Evolutionary conservation across 805 yeast genomes (phyloP).

Genomic region (Ogataea pignaliae): DNA sequence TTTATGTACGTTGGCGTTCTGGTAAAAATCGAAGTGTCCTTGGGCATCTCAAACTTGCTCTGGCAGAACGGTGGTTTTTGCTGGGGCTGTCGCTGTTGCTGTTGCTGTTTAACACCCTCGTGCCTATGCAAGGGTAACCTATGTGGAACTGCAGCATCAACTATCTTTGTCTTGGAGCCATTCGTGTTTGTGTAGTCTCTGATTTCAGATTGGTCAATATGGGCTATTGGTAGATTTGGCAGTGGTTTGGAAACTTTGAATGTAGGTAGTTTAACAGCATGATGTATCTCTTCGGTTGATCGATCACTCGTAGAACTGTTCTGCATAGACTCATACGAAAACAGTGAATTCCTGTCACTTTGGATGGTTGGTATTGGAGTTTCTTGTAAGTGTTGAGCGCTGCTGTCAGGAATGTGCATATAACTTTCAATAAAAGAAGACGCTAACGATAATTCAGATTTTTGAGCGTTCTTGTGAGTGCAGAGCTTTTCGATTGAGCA

Average conservation of each 20-base stretch:
- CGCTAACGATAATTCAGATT: constrained; percentile 8
- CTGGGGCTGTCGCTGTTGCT: background rate
- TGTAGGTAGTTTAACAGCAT: constrained; percentile 2
- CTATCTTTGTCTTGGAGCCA: background rate
- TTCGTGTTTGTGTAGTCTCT: constrained; percentile 15
- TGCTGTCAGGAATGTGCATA: constrained; percentile 3
- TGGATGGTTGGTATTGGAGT: background rate
- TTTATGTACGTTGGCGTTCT: constrained; percentile 17
- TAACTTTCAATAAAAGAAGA: constrained; percentile 13
- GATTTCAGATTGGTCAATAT: constrained; percentile 17
- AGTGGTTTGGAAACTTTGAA: constrained; percentile 8
- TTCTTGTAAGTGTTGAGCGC: background rate
- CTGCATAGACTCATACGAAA: constrained; percentile 10
- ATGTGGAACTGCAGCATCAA: constrained; percentile 4
- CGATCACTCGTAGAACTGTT: background rate
- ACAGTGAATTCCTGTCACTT: constrained; percentile 9
- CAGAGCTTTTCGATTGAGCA: background rate
- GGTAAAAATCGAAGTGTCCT: constrained; percentile 24
- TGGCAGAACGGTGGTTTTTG: background rate
- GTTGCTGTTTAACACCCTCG: constrained; percentile 1
- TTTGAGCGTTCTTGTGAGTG: background rate
- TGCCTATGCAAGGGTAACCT: constrained; percentile 5
- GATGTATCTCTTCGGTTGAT: background rate
- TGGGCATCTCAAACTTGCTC: constrained; percentile 10
- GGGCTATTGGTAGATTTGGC: constrained; percentile 22